Evolutionary conservation across 768 basidiomycete genomes (phyloP).

Genomic region (Saitozyma podzolica): DNA sequence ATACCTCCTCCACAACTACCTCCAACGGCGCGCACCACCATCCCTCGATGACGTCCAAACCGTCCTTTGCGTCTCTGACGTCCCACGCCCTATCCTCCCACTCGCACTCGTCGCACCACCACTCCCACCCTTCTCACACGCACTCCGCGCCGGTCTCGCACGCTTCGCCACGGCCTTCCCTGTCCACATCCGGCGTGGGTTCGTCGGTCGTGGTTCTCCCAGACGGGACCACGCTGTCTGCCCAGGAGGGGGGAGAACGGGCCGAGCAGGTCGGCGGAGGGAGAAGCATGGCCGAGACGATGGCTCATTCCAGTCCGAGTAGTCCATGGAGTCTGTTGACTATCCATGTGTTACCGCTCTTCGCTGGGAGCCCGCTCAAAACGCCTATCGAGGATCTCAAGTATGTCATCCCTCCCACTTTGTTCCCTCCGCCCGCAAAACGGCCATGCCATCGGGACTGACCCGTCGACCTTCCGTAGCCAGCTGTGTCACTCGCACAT

Average conservation of each 20-base stretch:
- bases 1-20: not conserved
- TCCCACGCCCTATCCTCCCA: slow-evolving; percentile 2
- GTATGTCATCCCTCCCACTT: slow-evolving; percentile 24
- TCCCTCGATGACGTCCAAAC: slow-evolving; percentile 6
- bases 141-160: no score
- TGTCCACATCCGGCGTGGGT: not conserved
- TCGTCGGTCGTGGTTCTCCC: slow-evolving; percentile 27
- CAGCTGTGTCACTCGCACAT: slow-evolving; percentile 45
- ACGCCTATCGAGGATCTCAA: slow-evolving; percentile 91
- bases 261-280: slow-evolving; percentile 8
- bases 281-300: slow-evolving; percentile 25
- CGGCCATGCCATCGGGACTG: not conserved
- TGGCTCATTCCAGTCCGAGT: slow-evolving; percentile 44
- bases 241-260: slow-evolving; percentile 2
- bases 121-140: slow-evolving; percentile 9
- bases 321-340: slow-evolving; percentile 80
- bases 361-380: slow-evolving; percentile 83
- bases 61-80: slow-evolving; percentile 7
- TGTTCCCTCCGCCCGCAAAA: not conserved
- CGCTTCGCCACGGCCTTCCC: not conserved
- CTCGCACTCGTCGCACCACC: slow-evolving; percentile 2
- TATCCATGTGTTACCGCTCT: slow-evolving; percentile 83
- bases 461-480: slow-evolving; percentile 13
- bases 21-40: not conserved
- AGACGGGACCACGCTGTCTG: slow-evolving; percentile 29